Percentiles rank a stretch among this genome's conserved stretches.
phyloP scores from a whole-genome alignment of 495 filamentous ascomycete species.

The Xylaria grammica region DNA sequence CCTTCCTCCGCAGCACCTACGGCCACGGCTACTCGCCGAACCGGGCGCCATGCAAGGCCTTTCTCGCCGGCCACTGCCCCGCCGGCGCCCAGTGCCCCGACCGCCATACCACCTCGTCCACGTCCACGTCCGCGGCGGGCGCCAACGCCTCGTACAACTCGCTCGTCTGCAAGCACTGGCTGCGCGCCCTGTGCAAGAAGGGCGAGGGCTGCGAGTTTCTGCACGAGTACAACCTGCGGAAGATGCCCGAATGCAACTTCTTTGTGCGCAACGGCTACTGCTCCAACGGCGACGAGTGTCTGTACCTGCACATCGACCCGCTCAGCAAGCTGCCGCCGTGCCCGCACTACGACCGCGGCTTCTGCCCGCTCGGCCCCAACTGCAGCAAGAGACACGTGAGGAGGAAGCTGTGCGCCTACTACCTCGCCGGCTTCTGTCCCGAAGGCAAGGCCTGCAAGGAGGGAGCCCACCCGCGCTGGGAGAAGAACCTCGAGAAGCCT shows the following conservation, averaged over 20 bases:
- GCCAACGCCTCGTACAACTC: constrained; percentile 57
- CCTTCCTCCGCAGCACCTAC: constrained; percentile 74
- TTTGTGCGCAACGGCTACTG: constrained; percentile 90
- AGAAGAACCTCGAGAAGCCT: constrained; percentile 73
- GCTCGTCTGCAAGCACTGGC: constrained; percentile 98
- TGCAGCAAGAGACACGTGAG: constrained; percentile 87
- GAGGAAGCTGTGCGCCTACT: constrained; percentile 79
- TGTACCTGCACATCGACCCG: constrained; percentile 93
- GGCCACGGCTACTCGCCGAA: constrained; percentile 75
- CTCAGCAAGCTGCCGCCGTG: constrained; percentile 80
- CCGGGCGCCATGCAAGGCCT: constrained; percentile 80
- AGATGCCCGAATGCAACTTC: constrained; percentile 97
- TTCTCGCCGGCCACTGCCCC: constrained; percentile 75
- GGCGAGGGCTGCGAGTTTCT: constrained; percentile 93
- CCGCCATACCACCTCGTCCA: constrained; percentile 39
- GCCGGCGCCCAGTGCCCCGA: constrained; percentile 77
- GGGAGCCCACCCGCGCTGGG: constrained; percentile 84
- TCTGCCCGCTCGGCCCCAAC: constrained; percentile 85
- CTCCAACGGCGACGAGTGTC: constrained; percentile 93
- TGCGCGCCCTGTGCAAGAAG: constrained; percentile 96
- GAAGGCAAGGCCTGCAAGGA: constrained; percentile 76
- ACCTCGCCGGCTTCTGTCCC: constrained; percentile 93
- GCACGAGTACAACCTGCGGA: constrained; percentile 96
- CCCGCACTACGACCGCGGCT: constrained; percentile 93
- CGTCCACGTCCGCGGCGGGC: constrained; percentile 24